phyloP scores from a whole-genome alignment of 1,284 basidiomycete genomes.

The Sporisorium reilianum region DNA sequence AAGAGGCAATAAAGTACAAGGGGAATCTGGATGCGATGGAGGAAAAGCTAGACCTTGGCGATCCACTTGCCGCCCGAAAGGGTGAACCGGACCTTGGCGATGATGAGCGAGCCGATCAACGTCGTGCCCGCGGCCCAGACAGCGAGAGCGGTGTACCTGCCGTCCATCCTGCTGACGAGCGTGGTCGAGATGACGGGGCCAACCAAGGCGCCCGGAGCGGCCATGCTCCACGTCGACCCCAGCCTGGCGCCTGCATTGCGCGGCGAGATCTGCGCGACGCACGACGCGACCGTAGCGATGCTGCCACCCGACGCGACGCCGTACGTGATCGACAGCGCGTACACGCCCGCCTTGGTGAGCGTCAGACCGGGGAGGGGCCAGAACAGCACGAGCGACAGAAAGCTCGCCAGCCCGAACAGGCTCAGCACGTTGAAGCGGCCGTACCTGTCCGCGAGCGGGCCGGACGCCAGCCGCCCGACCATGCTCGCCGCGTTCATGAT shows the following conservation, averaged over 20 bases:
- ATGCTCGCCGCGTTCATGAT: slow-evolving; percentile 48
- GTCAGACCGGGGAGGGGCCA: slow-evolving; percentile 48
- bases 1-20: slow-evolving; percentile 1
- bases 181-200: slow-evolving; percentile 43
- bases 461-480: slow-evolving; percentile 37
- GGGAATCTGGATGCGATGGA: neutral
- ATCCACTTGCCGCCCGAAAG: slow-evolving; percentile 26
- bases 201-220: slow-evolving; percentile 40
- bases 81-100: slow-evolving; percentile 31
- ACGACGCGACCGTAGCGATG: slow-evolving; percentile 41
- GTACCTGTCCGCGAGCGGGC: slow-evolving; percentile 34
- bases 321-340: slow-evolving; percentile 28
- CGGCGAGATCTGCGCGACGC: slow-evolving; percentile 34
- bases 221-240: slow-evolving; percentile 43
- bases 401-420: slow-evolving; percentile 27
- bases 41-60: slow-evolving; percentile 23
- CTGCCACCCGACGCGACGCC: slow-evolving; percentile 37
- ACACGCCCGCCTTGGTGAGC: slow-evolving; percentile 39
- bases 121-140: slow-evolving; percentile 42
- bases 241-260: slow-evolving; percentile 30
- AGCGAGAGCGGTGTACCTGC: slow-evolving; percentile 33
- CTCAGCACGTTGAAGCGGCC: slow-evolving; percentile 45
- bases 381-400: slow-evolving; percentile 31
- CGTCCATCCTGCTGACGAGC: slow-evolving; percentile 31
- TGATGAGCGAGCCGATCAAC: slow-evolving; percentile 31